Base-by-base conservation (phyloP, 169 alveolate genomes). In the Eimeria sp. region DNA sequence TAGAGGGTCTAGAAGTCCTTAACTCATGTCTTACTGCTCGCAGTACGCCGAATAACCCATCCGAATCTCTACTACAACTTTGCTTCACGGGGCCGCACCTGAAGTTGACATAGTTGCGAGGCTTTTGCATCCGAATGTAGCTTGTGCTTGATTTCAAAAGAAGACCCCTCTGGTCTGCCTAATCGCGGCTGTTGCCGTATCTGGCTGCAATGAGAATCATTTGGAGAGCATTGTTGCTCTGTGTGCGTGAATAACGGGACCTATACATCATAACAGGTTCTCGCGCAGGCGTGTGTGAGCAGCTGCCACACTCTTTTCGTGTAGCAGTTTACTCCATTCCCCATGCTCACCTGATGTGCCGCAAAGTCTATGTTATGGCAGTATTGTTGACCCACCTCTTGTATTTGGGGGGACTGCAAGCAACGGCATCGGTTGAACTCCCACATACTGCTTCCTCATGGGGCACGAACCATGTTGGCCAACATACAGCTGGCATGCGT, bases 301-400 rank as follows among this genome's bases (percentile, higher is more conserved):
- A 72, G 33, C 54, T 3, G 2, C 18, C 54, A 16, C 25, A 8
- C 23, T 68, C 13, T 43, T 14, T 40, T 37, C 54, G 30, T 33
- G 6, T 3, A 72, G 82, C 82, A 40, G 16, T 37, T 37, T 30
- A 37, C 54, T 0, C 33, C 13, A 2, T 27, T 30, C 80, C 54
- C n/a, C 54, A 72, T 11, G 52, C 40, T 72, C 82, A 37, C 82
- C 52, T 40, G n/a, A 13, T 37, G 27, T 72, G 82, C 54, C 40
- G 82, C 82, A 33, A 30, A 37, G 40, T 40, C 33, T 16, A 37
- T 16, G 16, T 0, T 72, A 16, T 40, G 52, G 54, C n/a, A 72
- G n/a, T 72, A 40, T 72, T 68, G 54, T 6, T 37, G 82, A 72
- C 82, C 82, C 82, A 72, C 82, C 18, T 54, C 56, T 72, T 33